Evolutionary conservation across 441 rosid species (phyloP).

Genomic region (Gossypium aridum): DNA sequence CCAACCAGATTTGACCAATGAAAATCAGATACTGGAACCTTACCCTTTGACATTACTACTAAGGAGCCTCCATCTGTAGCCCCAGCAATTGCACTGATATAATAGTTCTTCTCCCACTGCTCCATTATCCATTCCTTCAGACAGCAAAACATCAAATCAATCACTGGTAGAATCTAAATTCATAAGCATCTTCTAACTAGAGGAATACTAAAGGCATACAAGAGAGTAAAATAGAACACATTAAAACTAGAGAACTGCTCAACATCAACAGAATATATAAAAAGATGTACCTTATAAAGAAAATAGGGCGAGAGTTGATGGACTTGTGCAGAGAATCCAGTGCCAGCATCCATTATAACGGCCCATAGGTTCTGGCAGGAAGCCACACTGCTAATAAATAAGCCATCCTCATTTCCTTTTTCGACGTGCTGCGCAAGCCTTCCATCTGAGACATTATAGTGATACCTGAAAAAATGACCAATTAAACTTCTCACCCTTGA

Average conservation of each 20-base stretch:
- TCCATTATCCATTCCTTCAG: constrained; percentile 95
- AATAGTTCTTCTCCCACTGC: constrained; percentile 89
- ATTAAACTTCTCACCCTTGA: not conserved
- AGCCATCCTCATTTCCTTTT: constrained; percentile 66
- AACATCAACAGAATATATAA: not conserved
- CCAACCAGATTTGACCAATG: not conserved
- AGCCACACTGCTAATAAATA: constrained; percentile 62
- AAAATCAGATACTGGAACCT: not conserved
- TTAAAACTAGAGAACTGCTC: not conserved
- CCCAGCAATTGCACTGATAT: constrained; percentile 85
- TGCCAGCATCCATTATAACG: constrained; percentile 77
- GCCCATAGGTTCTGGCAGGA: constrained; percentile 68
- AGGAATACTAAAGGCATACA: not conserved
- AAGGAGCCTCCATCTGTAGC: constrained; percentile 74
- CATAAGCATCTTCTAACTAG: too few species aligned
- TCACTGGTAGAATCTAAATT: too few species aligned
- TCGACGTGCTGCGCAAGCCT: constrained; percentile 61
- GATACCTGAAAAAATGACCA: constrained; percentile 42
- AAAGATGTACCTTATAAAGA: constrained; percentile 51
- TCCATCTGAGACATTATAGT: constrained; percentile 66
- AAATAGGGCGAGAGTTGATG: constrained; percentile 56
- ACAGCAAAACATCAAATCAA: constrained; percentile 3
- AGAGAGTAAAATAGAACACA: not conserved
- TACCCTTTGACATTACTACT: constrained; percentile 91
- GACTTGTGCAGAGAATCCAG: constrained; percentile 65